Evolutionary conservation across 768 basidiomycete genomes (phyloP), one percentile per base, ranked within the genome.

Genomic region (Lactifluus rugatus): DNA sequence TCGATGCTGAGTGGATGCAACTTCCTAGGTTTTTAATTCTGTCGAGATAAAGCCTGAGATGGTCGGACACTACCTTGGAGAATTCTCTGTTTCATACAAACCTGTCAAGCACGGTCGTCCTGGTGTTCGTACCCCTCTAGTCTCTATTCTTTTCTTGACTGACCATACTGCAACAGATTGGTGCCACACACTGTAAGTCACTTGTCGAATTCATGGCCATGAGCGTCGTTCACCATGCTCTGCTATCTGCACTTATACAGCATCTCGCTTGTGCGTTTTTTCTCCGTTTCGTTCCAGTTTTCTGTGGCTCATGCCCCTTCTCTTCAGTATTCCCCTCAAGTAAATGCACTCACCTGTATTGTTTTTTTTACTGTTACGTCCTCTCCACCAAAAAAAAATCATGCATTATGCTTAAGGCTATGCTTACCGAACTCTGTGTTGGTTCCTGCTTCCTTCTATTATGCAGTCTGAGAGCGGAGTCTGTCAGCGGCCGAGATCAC

Each of bases 11-110:
- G 63, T 16, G 2, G 10, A 14, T 39, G 19, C 25, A 19, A 21
- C n/a, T 25, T 7, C 17, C 21, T 42, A 91, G 88, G 84, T 87
- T 61, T 93, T 93, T 81, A 93, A 92, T 79, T 85, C 92, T 44
- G 93, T 97, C 63, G 95, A 98, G 77, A 94, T 98, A 80, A 98
- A 95, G 80, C 94, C 96, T 65, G 96, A 99, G 76, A 99, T 99
- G 96, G 91, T 89, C 63, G 96, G 96, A 59, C 94, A 95, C 84
- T 98, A 99, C 79, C 93, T 98, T 71, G 96, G 81, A 63, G 96
- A 99, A 78, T 91, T 90, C 78, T 90, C 90, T 31, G 90, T 89
- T 78, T 93, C 95, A 61, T 98, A 96, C 87, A 83, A 88, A 71
- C 95, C 95, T 68, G 95, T 99, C 75, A 94, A 94, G 81, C 95